Evolutionary conservation across 2,329 filamentous ascomycete genomes (phyloP).

Genomic region (Cytospora piceae): DNA sequence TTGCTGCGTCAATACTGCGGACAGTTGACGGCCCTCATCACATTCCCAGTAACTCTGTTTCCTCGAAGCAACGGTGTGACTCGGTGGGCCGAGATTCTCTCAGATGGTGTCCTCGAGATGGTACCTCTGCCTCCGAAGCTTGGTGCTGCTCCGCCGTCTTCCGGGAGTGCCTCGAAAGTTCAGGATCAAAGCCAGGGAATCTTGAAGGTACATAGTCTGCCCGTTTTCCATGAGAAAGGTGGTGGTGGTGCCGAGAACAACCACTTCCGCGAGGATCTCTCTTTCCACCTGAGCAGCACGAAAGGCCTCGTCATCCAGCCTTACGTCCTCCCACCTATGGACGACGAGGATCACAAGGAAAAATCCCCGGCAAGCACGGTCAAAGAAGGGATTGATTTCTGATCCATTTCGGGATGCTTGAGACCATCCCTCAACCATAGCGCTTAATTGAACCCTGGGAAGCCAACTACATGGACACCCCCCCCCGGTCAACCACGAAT

Average conservation of each 20-base stretch:
- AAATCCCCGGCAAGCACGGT: slow-evolving; percentile 53
- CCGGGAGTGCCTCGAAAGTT: slow-evolving; percentile 41
- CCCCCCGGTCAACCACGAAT: background rate
- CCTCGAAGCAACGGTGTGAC: slow-evolving; percentile 75
- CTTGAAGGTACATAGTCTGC: slow-evolving; percentile 79
- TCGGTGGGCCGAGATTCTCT: slow-evolving; percentile 83
- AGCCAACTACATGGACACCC: background rate
- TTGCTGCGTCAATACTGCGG: slow-evolving; percentile 70
- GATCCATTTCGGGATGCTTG: slow-evolving; percentile 33
- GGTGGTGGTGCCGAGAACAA: slow-evolving; percentile 72
- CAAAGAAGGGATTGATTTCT: slow-evolving; percentile 78
- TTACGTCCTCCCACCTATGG: slow-evolving; percentile 85
- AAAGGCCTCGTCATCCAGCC: slow-evolving; percentile 84
- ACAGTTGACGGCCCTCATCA: slow-evolving; percentile 72
- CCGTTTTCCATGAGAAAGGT: slow-evolving; percentile 85
- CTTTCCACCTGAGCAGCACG: slow-evolving; percentile 82
- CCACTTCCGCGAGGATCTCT: slow-evolving; percentile 79
- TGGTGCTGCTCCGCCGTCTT: slow-evolving; percentile 40
- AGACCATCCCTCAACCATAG: background rate
- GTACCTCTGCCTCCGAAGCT: slow-evolving; percentile 67
- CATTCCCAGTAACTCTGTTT: slow-evolving; percentile 79
- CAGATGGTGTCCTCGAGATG: slow-evolving; percentile 85
- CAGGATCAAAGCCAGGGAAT: slow-evolving; percentile 84
- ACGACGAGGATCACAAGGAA: slow-evolving; percentile 63
- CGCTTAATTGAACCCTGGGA: slow-evolving; percentile 10